These are phyloP conservation scores for Melampsora larici-populina DNA, from an alignment of 1,284 basidiomycete genomes.

Conservation along the genomic window DNA sequence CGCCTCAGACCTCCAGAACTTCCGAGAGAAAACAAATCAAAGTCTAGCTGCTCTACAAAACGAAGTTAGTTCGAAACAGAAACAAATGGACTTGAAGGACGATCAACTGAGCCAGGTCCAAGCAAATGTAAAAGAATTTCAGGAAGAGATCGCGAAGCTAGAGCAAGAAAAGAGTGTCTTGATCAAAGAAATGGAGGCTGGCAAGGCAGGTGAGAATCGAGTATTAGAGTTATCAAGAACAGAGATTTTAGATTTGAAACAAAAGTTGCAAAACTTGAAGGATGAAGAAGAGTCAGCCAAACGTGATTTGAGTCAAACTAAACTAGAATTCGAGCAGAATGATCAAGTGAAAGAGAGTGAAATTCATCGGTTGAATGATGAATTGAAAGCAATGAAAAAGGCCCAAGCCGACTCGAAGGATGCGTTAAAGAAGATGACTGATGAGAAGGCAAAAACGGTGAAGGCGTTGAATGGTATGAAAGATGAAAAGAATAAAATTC, in stretches of 20 bases:
- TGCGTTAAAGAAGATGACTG: not conserved
- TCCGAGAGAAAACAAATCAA: slow-evolving; percentile 20
- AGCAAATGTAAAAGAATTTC: slow-evolving; percentile 12
- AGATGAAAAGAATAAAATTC: slow-evolving; percentile 9
- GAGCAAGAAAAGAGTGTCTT: slow-evolving; percentile 39
- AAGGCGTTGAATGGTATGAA: slow-evolving; percentile 20
- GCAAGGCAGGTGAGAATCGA: slow-evolving; percentile 40
- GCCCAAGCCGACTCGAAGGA: slow-evolving; percentile 6
- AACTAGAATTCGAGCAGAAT: slow-evolving; percentile 38
- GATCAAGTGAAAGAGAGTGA: slow-evolving; percentile 41
- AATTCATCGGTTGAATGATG: slow-evolving; percentile 38
- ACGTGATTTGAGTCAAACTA: slow-evolving; percentile 40
- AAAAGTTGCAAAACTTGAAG: slow-evolving; percentile 36
- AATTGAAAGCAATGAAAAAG: slow-evolving; percentile 26
- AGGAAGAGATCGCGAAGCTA: slow-evolving; percentile 29
- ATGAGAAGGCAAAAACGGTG: slow-evolving; percentile 18
- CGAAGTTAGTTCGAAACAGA: slow-evolving; percentile 21
- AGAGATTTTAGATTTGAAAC: slow-evolving; percentile 42
- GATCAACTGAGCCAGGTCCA: slow-evolving; percentile 22
- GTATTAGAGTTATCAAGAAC: slow-evolving; percentile 37
- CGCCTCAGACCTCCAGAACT: slow-evolving; percentile 4
- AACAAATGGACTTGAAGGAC: slow-evolving; percentile 31
- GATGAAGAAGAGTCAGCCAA: slow-evolving; percentile 31
- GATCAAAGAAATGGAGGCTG: slow-evolving; percentile 42
- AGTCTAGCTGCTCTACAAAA: slow-evolving; percentile 18